Evolutionary conservation across 805 yeast species (phyloP).

Genomic region (Ogataea wickerhamii): DNA sequence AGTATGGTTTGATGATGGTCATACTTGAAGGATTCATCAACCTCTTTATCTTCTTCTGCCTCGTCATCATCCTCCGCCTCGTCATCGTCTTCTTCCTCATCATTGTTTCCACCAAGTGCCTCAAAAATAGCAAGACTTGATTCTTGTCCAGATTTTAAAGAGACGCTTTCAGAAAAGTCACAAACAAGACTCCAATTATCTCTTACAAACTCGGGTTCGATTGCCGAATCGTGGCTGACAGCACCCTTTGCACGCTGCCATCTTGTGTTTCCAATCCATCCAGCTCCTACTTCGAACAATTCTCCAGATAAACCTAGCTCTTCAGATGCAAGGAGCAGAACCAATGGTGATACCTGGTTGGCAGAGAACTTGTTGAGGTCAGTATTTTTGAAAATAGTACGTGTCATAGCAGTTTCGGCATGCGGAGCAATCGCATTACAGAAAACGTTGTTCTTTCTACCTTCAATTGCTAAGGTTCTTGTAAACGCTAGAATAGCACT

Average conservation of each 20-base stretch:
- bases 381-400: constrained; percentile 73
- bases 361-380: constrained; percentile 85
- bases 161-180: constrained; percentile 55
- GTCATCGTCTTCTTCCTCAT: constrained; percentile 39
- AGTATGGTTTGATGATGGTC: constrained; percentile 69
- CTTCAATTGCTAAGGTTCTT: constrained; percentile 86
- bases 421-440: constrained; percentile 92
- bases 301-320: constrained; percentile 69
- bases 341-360: constrained; percentile 84
- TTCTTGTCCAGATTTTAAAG: constrained; percentile 65
- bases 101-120: constrained; percentile 50
- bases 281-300: constrained; percentile 90
- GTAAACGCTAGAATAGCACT: constrained; percentile 83
- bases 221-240: constrained; percentile 50
- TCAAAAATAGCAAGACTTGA: constrained; percentile 75
- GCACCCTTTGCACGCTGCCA: constrained; percentile 93
- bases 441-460: constrained; percentile 69
- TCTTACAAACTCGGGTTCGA: constrained; percentile 66
- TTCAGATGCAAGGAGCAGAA: constrained; percentile 75
- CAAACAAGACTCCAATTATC: constrained; percentile 64
- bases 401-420: constrained; percentile 97
- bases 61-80: constrained; percentile 44
- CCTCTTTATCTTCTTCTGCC: constrained; percentile 37
- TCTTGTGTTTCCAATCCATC: constrained; percentile 93
- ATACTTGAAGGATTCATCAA: constrained; percentile 46